These are phyloP conservation scores for Athelia psychrophila DNA, from an alignment of 1,284 basidiomycete genomes.

Conservation along the genomic window DNA sequence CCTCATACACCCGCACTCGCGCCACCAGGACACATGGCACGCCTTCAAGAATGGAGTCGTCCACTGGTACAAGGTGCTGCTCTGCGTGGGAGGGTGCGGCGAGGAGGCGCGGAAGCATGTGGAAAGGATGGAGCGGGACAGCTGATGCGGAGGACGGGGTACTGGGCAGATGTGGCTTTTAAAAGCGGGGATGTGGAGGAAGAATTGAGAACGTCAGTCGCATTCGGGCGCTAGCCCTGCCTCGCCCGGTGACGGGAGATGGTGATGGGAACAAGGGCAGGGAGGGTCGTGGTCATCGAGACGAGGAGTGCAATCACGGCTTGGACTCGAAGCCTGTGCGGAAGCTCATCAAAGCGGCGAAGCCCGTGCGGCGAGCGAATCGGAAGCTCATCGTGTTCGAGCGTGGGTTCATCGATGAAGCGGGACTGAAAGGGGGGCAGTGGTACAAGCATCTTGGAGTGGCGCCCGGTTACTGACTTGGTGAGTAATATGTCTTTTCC, in stretches of 20 bases:
- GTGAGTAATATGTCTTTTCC: slow-evolving; percentile 37
- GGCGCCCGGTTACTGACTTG: slow-evolving; percentile 75
- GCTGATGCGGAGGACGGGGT: too few species aligned
- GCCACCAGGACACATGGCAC: too few species aligned
- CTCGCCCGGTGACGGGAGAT: neutral
- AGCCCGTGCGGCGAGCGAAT: slow-evolving; percentile 54
- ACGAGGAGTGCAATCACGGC: slow-evolving; percentile 3
- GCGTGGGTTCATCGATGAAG: slow-evolving; percentile 63
- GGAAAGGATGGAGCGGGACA: too few species aligned
- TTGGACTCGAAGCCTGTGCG: slow-evolving; percentile 17
- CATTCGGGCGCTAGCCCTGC: neutral
- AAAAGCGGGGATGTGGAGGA: neutral
- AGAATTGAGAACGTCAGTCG: neutral
- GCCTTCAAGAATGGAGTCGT: too few species aligned
- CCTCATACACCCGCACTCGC: too few species aligned
- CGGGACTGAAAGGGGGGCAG: slow-evolving; percentile 64
- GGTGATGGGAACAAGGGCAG: neutral
- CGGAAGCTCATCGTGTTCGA: slow-evolving; percentile 63
- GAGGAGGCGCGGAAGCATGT: slow-evolving; percentile 14
- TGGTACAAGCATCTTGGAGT: slow-evolving; percentile 76
- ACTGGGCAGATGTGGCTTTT: neutral
- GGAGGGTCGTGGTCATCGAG: slow-evolving; percentile 11
- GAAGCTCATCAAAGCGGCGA: slow-evolving; percentile 41
- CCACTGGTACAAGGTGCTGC: slow-evolving; percentile 2
- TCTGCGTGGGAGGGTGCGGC: slow-evolving; percentile 9